A percentile compares a stretch with the other conserved stretches of the same genome.
Conservation (phyloP, 2,329 filamentous ascomycete species). For the Verticillium nonalfalfae region DNA sequence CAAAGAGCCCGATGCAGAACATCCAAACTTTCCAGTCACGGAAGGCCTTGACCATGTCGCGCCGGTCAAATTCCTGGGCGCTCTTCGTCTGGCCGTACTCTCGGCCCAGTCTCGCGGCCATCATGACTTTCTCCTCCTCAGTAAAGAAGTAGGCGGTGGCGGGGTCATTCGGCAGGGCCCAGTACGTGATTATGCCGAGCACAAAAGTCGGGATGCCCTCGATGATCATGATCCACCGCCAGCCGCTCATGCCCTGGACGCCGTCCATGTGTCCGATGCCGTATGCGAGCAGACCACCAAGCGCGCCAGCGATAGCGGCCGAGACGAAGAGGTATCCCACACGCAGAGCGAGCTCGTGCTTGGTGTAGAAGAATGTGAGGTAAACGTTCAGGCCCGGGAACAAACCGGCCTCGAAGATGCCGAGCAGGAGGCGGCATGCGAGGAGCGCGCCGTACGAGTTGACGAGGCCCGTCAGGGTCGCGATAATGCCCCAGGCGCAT, state of each 20-base stretch:
- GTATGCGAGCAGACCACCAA: slow-evolving; percentile 67
- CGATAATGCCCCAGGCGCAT: slow-evolving; percentile 58
- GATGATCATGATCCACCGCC: slow-evolving; percentile 67
- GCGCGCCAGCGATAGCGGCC: slow-evolving; percentile 64
- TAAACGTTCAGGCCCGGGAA: slow-evolving; percentile 66
- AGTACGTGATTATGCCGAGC: slow-evolving; percentile 44
- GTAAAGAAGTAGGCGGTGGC: slow-evolving; percentile 15
- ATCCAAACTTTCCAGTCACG: slow-evolving; percentile 71
- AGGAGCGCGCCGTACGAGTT: slow-evolving; percentile 59
- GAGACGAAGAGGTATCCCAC: slow-evolving; percentile 69
- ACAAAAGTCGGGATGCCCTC: slow-evolving; percentile 41
- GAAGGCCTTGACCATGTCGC: slow-evolving; percentile 60
- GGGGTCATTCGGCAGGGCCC: slow-evolving; percentile 46
- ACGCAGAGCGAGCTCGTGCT: slow-evolving; percentile 63
- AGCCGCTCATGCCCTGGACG: slow-evolving; percentile 54
- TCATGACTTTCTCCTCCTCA: slow-evolving; percentile 25
- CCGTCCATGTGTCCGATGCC: slow-evolving; percentile 70
- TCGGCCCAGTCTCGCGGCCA: slow-evolving; percentile 17
- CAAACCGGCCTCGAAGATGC: slow-evolving; percentile 61
- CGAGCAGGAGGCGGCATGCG: slow-evolving; percentile 63
- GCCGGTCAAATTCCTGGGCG: slow-evolving; percentile 40
- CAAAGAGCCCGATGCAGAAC: slow-evolving; percentile 66
- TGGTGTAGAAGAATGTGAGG: slow-evolving; percentile 71
- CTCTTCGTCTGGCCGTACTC: slow-evolving; percentile 43
- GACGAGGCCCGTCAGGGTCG: slow-evolving; percentile 63